Evolutionary conservation across 2,329 filamentous ascomycete genomes (phyloP), one percentile per base, ranked within the genome.

Genomic region (Phyllosticta paracitricarpa): DNA sequence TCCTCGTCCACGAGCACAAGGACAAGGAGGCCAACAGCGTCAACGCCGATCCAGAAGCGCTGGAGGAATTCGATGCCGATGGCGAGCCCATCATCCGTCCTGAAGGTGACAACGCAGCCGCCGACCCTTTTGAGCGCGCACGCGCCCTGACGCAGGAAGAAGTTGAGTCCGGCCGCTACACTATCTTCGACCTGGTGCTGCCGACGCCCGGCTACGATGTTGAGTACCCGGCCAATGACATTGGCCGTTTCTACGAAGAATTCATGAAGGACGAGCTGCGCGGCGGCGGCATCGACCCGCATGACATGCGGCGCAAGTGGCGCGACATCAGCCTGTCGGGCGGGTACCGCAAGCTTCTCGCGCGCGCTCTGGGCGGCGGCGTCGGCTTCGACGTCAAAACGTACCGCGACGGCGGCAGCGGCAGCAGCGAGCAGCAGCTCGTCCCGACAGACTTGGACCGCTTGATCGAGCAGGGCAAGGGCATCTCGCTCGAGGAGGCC

Each of bases 151-250:
- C 85, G 2, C 84, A 84, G 4, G 85, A 87, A n/a, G 94, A 99
- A 72, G 89, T 85, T 2, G 80, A 81, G 26, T 89, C 85, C 65
- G 91, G 90, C 10, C 81, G 82, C 62, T 97, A 88, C 75, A 84
- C 81, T 48, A 88, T 99, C 67, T 91, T 89, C 69, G 94, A 99
- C 70, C 72, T 97, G 64, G 92, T 99, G 12, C 81, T 99, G 2
- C 93, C 95, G 2, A 86, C 89, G n/a, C 94, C 94, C 0, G 94
- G 94, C 19, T 97, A 86, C 76, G 91, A 96, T 67, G 84, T 97
- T 51, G 74, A 89, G 40, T 99, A 97, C 71, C 94, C 94, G 0
- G 72, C 80, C 24, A 97, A 99, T 72, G 84, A 84, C 40, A 84
- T 96, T 64, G 90, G 88, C n/a, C 80, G 84, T 2, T 96, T 88